Evolutionary conservation across 257 asterid genomes (phyloP), one percentile per base, ranked within the genome.

Genomic region (Solanum lycopersicoides): DNA sequence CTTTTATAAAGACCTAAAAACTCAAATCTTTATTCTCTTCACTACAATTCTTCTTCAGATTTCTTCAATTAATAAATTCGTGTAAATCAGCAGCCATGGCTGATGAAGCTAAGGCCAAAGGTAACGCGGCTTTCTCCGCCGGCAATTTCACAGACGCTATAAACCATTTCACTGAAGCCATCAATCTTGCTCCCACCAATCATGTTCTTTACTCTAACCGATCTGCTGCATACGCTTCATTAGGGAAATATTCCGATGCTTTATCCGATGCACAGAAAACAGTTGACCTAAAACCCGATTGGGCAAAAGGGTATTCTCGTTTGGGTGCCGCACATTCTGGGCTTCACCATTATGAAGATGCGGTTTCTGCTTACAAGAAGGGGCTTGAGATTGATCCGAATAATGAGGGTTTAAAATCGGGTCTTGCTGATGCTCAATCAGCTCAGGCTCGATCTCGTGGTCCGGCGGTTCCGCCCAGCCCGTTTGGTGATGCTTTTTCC

Each of bases 161-260:
- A 16, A 87, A 87, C 82, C 94, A 94, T 88, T 96, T 96, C 91
- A 91, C 98, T n/a, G 94, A 92, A 12, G 99, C 98, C 2, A 94
- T 96, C 88, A 89, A 68, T 69, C 89, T 95, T 4, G 71, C 95
- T 32, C 98, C 99, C 1, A 88, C 93, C 39, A 95, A 95, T 88
- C 98, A 96, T 76, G 98, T 95, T 65, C 95, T 96, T 87, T 96
- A 94, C 90, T 96, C 99, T 86, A 96, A 96, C 89, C 93, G 99
- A 90, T 96, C 99, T 87, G 99, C 99, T 79, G 92, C 99, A 34
- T 90, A 92, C 84, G 98, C 99, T 32, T 96, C 99, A 1, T 89
- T 95, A 83, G 89, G 87, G 37, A 89, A 90, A 12, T 96, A 88
- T 90, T 77, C 96, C 25, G 94, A 94, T 28, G 99, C 99, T 21